phyloP scores from a whole-genome alignment of 106 monocot species.

The Amphibolis antarctica region DNA sequence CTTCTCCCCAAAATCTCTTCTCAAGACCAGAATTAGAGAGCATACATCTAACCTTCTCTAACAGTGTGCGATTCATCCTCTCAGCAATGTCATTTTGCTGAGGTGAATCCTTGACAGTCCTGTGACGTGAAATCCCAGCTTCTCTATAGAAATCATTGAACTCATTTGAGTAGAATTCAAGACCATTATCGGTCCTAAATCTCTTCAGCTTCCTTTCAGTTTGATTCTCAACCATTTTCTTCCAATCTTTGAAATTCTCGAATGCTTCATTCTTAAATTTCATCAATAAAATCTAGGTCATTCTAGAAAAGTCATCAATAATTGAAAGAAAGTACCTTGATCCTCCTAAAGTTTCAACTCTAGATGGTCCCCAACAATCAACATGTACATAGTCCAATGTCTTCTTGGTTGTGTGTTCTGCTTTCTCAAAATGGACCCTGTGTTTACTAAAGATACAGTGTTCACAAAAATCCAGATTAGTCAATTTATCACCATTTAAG shows the following conservation, averaged over 20 bases:
- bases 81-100: not conserved
- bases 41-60: not conserved
- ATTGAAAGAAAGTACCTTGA: not conserved
- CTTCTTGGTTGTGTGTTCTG: too few species aligned
- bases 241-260: not conserved
- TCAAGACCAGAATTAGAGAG: too few species aligned
- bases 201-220: not conserved
- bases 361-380: not conserved
- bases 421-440: not conserved
- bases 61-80: not conserved
- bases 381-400: too few species aligned
- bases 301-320: not conserved
- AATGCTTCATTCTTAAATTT: not conserved
- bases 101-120: not conserved
- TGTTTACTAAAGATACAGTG: not conserved
- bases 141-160: not conserved
- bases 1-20: not conserved
- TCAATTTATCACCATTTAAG: not conserved
- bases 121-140: not conserved
- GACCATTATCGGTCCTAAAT: not conserved
- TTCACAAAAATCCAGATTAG: too few species aligned
- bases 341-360: not conserved
- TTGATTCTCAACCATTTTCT: not conserved
- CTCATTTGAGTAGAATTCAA: not conserved
- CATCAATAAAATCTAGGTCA: not conserved